Base-by-base conservation (phyloP, 305 asterid genomes). In the Rubia balearica region DNA sequence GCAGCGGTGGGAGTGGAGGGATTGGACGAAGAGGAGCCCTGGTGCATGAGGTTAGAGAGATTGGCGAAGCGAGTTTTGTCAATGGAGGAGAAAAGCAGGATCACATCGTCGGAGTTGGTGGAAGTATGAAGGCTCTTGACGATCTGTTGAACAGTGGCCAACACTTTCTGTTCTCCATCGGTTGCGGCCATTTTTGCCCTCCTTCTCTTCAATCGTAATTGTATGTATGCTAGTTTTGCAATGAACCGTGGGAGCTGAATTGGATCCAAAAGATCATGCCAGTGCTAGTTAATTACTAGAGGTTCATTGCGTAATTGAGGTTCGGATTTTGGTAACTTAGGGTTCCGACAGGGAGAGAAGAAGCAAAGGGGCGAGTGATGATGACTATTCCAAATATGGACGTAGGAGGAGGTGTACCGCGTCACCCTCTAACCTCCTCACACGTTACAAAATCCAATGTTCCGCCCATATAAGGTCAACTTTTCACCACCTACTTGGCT, bases 61-160 rank as follows among this genome's bases (percentile, higher is more conserved):
- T 78, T 76, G 17, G 98, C 91, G 43, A 92, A 86, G 42, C 98
- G 98, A 65, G 89, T 86, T 33, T 33, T 33, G 76, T 92, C 98
- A 80, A 90, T 88, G 43, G 83, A 70, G 53, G 98, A 88, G 78
- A 90, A 85, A 38, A 92, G 91, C 68, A 82, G 73, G 19, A 92
- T 79, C 95, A 92, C 87, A 59, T 93, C 97, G 61, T 87, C 96
- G 55, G 96, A 79, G 80, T 87, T 81, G n/a, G 88, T 86, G 41
- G 89, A 79, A 59, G 87, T 85, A 61, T 88, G 85, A 7, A 93
- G 96, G 17, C 89, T 85, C 85, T 86, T 85, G 22, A 93, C 92
- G 85, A 93, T 93, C 88, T 90, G 95, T 79, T 89, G 96, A 30
- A 96, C 97, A 21, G 98, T 86, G 55, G 96, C 92, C 67, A 90